These are phyloP conservation scores for Crinitomyces ghanaensis DNA, from an alignment of 805 yeast genomes.

Conservation along the genomic window DNA sequence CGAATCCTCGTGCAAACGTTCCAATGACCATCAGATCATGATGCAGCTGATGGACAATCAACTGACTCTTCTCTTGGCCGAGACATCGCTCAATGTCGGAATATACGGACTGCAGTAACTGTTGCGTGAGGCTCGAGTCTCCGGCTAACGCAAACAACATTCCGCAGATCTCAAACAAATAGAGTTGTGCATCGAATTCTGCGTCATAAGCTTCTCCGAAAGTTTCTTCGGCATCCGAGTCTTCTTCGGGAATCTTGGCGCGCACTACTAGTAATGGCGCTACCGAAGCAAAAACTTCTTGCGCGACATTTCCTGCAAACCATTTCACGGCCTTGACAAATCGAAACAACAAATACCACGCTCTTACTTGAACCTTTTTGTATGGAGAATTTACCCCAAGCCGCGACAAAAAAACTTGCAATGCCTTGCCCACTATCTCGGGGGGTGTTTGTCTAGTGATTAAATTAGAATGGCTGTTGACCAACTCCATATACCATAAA, in stretches of 20 bases:
- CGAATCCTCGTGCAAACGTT: conserved; percentile 79
- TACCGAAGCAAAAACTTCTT: conserved; percentile 48
- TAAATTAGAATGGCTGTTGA: conserved; percentile 65
- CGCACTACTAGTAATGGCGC: conserved; percentile 51
- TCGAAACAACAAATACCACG: conserved; percentile 85
- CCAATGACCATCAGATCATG: conserved; percentile 84
- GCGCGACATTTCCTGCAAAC: conserved; percentile 40
- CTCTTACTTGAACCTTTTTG: conserved; percentile 66
- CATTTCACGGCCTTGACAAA: conserved; percentile 71
- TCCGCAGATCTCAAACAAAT: conserved; percentile 81
- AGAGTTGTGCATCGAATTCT: conserved; percentile 64
- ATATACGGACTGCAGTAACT: conserved; percentile 65
- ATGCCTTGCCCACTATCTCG: conserved; percentile 39
- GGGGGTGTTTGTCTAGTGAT: conserved; percentile 33
- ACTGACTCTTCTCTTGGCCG: conserved; percentile 18
- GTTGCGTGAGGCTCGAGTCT: conserved; percentile 39
- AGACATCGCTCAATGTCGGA: conserved; percentile 51
- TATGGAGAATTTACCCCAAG: conserved; percentile 69
- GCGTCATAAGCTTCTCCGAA: conserved; percentile 40
- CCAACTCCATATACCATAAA: conserved; percentile 69
- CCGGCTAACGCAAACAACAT: conserved; percentile 46
- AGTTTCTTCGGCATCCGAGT: conserved; percentile 33
- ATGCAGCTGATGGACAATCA: conserved; percentile 61
- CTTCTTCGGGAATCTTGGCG: conserved; percentile 37
- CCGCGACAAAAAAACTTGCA: conserved; percentile 69